Conservation (phyloP, 805 yeast genomes). For the Blastobotrys parvus region DNA sequence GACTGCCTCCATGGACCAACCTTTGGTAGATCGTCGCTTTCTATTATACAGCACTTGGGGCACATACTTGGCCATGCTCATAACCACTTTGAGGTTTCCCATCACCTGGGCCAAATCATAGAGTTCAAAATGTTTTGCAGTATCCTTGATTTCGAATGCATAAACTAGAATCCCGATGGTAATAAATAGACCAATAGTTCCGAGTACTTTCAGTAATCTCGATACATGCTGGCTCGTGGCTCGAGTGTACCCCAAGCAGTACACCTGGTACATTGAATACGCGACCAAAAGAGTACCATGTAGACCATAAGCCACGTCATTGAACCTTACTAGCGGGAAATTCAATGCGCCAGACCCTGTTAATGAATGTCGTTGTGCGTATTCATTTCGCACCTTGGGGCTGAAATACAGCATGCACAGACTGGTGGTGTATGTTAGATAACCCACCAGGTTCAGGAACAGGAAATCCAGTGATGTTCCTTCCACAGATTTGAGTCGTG, state of each 20-base stretch:
- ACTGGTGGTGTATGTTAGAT: slow-evolving; percentile 26
- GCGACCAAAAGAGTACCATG: slow-evolving; percentile 36
- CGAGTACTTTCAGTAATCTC: slow-evolving; percentile 18
- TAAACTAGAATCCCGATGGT: slow-evolving; percentile 19
- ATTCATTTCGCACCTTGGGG: slow-evolving; percentile 28
- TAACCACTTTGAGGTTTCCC: slow-evolving; percentile 37
- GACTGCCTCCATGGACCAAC: slow-evolving; percentile 36
- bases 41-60: slow-evolving; percentile 41
- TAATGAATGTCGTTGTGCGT: slow-evolving; percentile 25
- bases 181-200: slow-evolving; percentile 8
- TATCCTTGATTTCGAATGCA: slow-evolving; percentile 20
- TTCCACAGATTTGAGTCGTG: slow-evolving; percentile 27
- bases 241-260: slow-evolving; percentile 28
- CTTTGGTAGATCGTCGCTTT: slow-evolving; percentile 37
- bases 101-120: slow-evolving; percentile 35
- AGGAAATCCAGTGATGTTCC: slow-evolving; percentile 31
- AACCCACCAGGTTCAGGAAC: slow-evolving; percentile 29
- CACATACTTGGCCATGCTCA: slow-evolving; percentile 39
- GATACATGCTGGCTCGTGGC: slow-evolving; percentile 26
- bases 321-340: slow-evolving; percentile 35
- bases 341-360: slow-evolving; percentile 14
- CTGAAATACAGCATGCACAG: slow-evolving; percentile 27
- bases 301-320: slow-evolving; percentile 37
- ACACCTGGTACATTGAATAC: slow-evolving; percentile 31
- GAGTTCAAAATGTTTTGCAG: slow-evolving; percentile 15